A percentile compares a stretch with the other conserved stretches of the same genome.
Conservation (phyloP, 495 filamentous ascomycete species). For the Hypoxylon perforatum region DNA sequence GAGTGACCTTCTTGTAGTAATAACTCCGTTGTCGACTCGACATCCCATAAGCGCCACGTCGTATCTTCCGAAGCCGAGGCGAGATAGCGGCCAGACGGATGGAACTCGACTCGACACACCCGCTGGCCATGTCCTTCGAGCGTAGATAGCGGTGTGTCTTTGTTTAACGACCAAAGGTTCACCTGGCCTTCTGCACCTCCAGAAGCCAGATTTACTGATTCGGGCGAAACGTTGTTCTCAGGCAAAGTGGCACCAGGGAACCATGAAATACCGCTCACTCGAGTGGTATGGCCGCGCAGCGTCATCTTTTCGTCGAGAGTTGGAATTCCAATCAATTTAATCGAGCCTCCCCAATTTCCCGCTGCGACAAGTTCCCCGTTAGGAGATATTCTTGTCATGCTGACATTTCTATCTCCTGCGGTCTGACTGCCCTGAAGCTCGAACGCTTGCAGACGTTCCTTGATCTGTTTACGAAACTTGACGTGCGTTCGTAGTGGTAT, state of each 20-base stretch:
- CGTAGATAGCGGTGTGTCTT: conserved; percentile 84
- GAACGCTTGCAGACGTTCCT: conserved; percentile 82
- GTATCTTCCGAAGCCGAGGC: conserved; percentile 96
- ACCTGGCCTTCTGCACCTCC: conserved; percentile 91
- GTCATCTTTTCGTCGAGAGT: conserved; percentile 79
- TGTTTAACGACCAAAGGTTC: conserved; percentile 87
- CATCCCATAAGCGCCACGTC: conserved; percentile 97
- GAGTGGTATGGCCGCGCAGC: conserved; percentile 83
- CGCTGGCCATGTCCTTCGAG: conserved; percentile 86
- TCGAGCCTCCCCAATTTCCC: conserved; percentile 89
- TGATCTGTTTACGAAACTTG: conserved; percentile 87
- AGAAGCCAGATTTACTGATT: conserved; percentile 86
- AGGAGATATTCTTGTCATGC: conserved; percentile 90
- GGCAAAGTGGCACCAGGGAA: conserved; percentile 83
- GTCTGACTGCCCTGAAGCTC: conserved; percentile 94
- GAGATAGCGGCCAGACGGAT: conserved; percentile 89
- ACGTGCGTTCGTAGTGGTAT: conserved; percentile 90
- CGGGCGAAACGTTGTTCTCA: conserved; percentile 72
- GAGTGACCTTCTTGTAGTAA: conserved; percentile 95
- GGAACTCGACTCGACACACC: conserved; percentile 92
- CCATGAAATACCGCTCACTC: conserved; percentile 92
- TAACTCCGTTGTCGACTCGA: conserved; percentile 83
- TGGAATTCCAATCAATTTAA: conserved; percentile 86
- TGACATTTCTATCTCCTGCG: conserved; percentile 87
- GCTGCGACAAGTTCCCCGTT: conserved; percentile 85